These are phyloP conservation scores for Salisapilia sapeloensis DNA, from an alignment of 352 stramenopile genomes.

Conservation along the genomic window DNA sequence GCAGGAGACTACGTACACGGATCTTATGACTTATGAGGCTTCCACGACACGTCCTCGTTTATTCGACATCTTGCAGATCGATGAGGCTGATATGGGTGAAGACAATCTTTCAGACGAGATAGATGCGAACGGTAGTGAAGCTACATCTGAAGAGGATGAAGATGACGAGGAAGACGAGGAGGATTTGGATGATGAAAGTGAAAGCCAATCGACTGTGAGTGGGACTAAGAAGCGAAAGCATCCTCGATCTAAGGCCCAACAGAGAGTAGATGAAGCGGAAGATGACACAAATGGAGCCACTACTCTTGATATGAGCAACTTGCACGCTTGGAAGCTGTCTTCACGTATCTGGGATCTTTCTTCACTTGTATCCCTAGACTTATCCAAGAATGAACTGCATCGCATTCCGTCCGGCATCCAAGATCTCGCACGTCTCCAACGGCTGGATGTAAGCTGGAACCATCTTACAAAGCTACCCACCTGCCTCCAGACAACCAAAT, in stretches of 20 bases:
- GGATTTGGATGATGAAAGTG: conserved; percentile 6
- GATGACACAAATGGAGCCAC: conserved; percentile 9
- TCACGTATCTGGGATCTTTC: conserved; percentile 58
- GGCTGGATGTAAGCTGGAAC: conserved; percentile 43
- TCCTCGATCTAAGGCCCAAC: conserved; percentile 36
- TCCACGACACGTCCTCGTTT: conserved; percentile 20
- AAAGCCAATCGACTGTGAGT: conserved; percentile 1
- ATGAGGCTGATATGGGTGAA: conserved; percentile 5
- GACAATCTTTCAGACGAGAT: conserved; percentile 9
- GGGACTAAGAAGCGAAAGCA: conserved; percentile 14
- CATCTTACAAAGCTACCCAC: conserved; percentile 33
- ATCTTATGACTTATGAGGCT: conserved; percentile 14
- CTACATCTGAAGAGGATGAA: conserved; percentile 8
- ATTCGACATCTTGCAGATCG: conserved; percentile 12
- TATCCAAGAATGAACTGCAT: conserved; percentile 28
- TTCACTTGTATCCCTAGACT: conserved; percentile 14
- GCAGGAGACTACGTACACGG: conserved; percentile 23
- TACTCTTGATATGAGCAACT: conserved; percentile 23
- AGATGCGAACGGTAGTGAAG: conserved; percentile 16
- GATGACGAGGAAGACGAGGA: conserved; percentile 5
- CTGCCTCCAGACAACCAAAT: conserved; percentile 41
- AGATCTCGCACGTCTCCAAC: conserved; percentile 30
- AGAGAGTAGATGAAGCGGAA: conserved; percentile 30
- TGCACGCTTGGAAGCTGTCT: conserved; percentile 34
- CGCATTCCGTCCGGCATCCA: conserved; percentile 58